A percentile compares a stretch with the other conserved stretches of the same genome.
phyloP scores from a whole-genome alignment of 768 basidiomycete species.

The Lentinus tigrinus region DNA sequence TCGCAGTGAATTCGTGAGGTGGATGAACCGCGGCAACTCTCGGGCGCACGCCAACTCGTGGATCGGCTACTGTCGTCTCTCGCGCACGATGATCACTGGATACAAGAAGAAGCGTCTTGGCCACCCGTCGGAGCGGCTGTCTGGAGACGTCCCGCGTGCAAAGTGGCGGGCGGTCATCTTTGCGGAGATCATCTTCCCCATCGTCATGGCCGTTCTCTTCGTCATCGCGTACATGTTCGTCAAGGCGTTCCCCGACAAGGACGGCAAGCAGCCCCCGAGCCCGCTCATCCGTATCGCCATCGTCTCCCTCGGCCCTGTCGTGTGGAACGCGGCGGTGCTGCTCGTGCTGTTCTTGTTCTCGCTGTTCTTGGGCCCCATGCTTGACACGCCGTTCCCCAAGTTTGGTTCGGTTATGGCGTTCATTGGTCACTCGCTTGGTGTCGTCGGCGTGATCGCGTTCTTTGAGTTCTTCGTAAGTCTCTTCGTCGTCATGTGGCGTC shows the following conservation, averaged over 20 bases:
- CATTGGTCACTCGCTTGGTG: constrained; percentile 79
- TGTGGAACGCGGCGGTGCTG: constrained; percentile 90
- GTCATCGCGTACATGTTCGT: constrained; percentile 90
- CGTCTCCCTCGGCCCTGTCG: constrained; percentile 90
- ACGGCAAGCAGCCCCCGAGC: constrained; percentile 67
- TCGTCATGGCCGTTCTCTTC: constrained; percentile 83
- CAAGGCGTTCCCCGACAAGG: constrained; percentile 73
- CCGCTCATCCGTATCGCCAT: constrained; percentile 92
- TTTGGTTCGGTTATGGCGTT: constrained; percentile 94
- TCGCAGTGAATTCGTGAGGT: constrained; percentile 89
- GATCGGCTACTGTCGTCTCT: constrained; percentile 98
- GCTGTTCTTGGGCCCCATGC: constrained; percentile 89
- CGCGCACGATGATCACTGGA: constrained; percentile 98
- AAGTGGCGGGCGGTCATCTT: constrained; percentile 88
- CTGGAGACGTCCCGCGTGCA: constrained; percentile 92
- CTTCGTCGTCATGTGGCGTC: background rate
- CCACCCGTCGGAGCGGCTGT: constrained; percentile 95
- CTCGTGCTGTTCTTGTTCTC: constrained; percentile 88
- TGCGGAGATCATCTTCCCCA: constrained; percentile 84
- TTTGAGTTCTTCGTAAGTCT: constrained; percentile 89
- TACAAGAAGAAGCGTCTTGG: constrained; percentile 99
- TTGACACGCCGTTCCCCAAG: constrained; percentile 77
- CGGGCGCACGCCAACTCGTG: constrained; percentile 96
- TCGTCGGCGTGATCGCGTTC: constrained; percentile 87
- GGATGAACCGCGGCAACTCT: constrained; percentile 99